These are phyloP conservation scores for Mimosa pudica DNA, from an alignment of 306 rosid species.

Conservation along the genomic window DNA sequence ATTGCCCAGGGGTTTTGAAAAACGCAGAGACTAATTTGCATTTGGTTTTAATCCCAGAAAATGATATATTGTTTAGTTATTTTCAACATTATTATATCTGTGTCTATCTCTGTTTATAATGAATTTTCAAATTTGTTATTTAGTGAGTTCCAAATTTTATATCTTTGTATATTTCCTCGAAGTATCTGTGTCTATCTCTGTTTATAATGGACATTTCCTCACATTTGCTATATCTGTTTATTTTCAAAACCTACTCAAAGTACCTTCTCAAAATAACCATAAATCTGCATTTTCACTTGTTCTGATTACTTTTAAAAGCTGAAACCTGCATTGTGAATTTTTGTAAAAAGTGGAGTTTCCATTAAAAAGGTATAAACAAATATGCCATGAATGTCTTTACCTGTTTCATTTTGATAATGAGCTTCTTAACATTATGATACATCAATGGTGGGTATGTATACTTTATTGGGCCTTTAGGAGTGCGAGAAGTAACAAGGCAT, in stretches of 20 bases:
- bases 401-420: constrained; percentile 21
- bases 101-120: neutral
- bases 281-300: neutral
- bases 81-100: neutral
- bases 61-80: neutral
- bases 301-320: neutral
- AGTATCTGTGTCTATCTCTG: no score
- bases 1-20: neutral
- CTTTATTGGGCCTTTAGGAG: constrained; percentile 29
- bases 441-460: constrained; percentile 10
- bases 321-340: neutral
- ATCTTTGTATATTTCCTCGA: neutral
- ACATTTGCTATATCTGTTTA: neutral
- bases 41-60: neutral
- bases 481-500: constrained; percentile 14
- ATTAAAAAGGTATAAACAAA: neutral
- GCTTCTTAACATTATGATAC: constrained; percentile 32
- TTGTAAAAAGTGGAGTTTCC: neutral
- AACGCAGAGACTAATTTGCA: neutral
- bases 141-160: neutral
- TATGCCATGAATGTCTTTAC: constrained; percentile 18
- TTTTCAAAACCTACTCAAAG: neutral
- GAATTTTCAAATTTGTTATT: neutral
- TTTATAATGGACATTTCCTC: neutral
- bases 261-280: neutral